phyloP scores from a whole-genome alignment of 176 grass and related monocot species.

The Avena eriantha region DNA sequence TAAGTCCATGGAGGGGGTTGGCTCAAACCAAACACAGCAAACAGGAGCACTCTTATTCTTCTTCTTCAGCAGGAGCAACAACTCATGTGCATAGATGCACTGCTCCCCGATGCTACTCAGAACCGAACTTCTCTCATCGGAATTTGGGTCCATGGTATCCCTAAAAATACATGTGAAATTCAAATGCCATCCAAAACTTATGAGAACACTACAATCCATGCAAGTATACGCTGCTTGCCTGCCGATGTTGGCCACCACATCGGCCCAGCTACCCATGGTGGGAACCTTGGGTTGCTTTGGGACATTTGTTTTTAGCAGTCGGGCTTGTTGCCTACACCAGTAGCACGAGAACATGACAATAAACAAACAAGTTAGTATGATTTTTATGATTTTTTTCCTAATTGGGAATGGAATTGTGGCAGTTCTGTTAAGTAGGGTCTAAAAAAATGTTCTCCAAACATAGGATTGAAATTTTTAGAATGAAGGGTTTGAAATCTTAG shows the following conservation, averaged over 20 bases:
- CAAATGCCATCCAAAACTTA: not conserved
- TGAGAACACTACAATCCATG: not conserved
- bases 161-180: not conserved
- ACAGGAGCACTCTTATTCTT: not conserved
- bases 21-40: slow-evolving; percentile 6
- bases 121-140: not conserved
- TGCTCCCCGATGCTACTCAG: not conserved
- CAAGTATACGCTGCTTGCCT: not conserved
- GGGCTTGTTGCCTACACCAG: not conserved
- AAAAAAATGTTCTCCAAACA: no score
- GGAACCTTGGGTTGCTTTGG: not conserved
- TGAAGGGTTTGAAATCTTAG: not conserved
- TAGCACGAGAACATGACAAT: not conserved
- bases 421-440: not conserved
- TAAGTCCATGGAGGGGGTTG: not conserved
- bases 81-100: not conserved
- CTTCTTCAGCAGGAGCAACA: not conserved
- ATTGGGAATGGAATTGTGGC: not conserved
- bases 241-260: not conserved
- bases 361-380: not conserved
- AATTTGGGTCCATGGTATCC: not conserved
- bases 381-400: not conserved
- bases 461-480: not conserved
- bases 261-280: not conserved
- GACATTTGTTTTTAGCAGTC: not conserved